A percentile compares a stretch with the other conserved stretches of the same genome.
Evolutionary conservation across 495 filamentous ascomycete species (phyloP).

Genomic region (Talaromyces wortmannii): DNA sequence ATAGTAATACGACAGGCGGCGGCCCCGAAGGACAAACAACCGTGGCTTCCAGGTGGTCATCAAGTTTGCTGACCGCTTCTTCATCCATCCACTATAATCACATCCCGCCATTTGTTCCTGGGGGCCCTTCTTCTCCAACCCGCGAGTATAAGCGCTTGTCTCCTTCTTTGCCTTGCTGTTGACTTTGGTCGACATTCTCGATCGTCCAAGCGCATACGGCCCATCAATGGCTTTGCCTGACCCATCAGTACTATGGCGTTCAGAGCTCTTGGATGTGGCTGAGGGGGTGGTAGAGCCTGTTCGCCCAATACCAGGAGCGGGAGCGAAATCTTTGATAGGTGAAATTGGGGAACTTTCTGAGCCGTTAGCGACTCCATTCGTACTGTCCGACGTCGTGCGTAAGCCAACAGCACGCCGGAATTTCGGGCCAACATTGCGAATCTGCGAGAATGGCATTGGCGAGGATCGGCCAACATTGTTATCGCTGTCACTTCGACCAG

Average conservation of each 20-base stretch:
- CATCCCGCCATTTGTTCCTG: slow-evolving; percentile 78
- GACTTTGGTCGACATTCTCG: slow-evolving; percentile 23
- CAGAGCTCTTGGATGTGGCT: slow-evolving; percentile 67
- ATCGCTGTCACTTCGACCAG: slow-evolving; percentile 35
- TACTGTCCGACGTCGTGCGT: slow-evolving; percentile 74
- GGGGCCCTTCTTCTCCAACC: slow-evolving; percentile 75
- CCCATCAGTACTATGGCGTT: slow-evolving; percentile 58
- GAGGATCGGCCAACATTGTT: slow-evolving; percentile 40
- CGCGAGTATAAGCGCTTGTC: slow-evolving; percentile 87
- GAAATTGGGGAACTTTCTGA: slow-evolving; percentile 47
- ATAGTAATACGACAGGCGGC: slow-evolving; percentile 94
- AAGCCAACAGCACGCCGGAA: slow-evolving; percentile 55
- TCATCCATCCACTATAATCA: slow-evolving; percentile 99
- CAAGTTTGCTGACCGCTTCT: slow-evolving; percentile 90
- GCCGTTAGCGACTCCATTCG: slow-evolving; percentile 55
- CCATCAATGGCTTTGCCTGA: slow-evolving; percentile 59
- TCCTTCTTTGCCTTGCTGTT: slow-evolving; percentile 76
- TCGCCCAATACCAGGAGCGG: slow-evolving; percentile 51
- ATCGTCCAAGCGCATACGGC: slow-evolving; percentile 37
- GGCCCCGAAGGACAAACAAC: slow-evolving; percentile 86
- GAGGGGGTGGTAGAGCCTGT: slow-evolving; percentile 87
- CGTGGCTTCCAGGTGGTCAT: slow-evolving; percentile 97
- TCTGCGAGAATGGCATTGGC: slow-evolving; percentile 32
- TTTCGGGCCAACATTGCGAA: slow-evolving; percentile 38
- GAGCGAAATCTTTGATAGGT: slow-evolving; percentile 58